Percentiles rank a stretch among this genome's conserved stretches.
These are phyloP conservation scores for Solanum neorickii DNA, from an alignment of 257 asterid genomes.

Conservation along the genomic window DNA sequence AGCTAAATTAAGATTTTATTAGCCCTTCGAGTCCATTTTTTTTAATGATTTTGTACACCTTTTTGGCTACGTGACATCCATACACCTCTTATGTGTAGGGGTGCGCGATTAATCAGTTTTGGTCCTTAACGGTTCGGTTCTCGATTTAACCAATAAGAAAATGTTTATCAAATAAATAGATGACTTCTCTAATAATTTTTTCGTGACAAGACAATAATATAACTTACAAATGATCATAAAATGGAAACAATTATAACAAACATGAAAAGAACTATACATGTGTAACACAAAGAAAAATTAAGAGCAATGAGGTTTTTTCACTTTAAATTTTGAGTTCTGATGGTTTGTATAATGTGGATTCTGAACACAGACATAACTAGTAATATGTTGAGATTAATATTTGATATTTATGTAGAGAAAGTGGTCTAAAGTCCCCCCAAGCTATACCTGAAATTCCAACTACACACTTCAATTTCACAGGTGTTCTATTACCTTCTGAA, in stretches of 20 bases:
- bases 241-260: neutral
- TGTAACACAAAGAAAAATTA: neutral
- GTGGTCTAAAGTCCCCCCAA: no score
- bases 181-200: neutral
- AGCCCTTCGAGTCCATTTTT: rapidly evolving
- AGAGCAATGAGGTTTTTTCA: neutral
- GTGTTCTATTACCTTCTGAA: no score
- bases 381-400: neutral
- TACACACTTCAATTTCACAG: no score
- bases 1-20: no score
- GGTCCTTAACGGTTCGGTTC: neutral
- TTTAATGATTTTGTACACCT: no score
- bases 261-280: neutral
- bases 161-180: neutral
- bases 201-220: neutral
- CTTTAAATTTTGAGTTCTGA: neutral
- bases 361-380: neutral
- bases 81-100: neutral
- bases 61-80: neutral
- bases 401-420: no score
- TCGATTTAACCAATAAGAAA: no score
- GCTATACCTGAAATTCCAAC: no score
- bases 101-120: neutral
- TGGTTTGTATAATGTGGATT: neutral
- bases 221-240: neutral